Conservation (phyloP, 129 eudicot genomes). For the Saussurea involucrata region DNA sequence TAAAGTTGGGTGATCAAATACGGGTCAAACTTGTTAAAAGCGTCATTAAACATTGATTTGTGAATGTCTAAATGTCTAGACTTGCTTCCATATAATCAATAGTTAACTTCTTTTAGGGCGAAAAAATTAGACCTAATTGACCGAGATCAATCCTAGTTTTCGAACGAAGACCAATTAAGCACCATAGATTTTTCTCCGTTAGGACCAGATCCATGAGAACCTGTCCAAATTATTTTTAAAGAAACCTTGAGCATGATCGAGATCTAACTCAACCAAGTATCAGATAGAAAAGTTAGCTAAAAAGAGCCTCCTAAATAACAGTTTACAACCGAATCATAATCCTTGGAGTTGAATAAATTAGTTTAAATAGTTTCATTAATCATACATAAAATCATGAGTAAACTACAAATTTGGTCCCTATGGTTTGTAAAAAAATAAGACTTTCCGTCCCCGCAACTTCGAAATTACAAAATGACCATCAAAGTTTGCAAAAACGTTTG, state of each 20-base stretch:
- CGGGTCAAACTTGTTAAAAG: neutral
- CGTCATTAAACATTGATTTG: neutral
- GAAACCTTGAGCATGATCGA: neutral
- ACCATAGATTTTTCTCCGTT: neutral
- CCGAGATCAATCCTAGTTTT: neutral
- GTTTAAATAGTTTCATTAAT: neutral
- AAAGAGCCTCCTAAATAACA: neutral
- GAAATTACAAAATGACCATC: too few relatives aligned
- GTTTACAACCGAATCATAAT: neutral
- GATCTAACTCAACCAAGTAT: neutral
- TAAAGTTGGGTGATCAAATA: neutral
- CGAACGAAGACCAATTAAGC: neutral
- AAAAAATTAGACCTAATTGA: neutral
- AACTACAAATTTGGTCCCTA: too few relatives aligned
- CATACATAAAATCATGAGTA: neutral
- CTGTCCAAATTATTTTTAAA: neutral
- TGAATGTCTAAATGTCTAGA: neutral
- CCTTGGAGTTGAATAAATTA: too few relatives aligned
- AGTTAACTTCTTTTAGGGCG: neutral
- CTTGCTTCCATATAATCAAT: neutral
- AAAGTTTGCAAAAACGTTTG: too few relatives aligned
- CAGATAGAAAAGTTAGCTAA: neutral
- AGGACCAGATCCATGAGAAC: neutral
- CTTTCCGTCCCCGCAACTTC: too few relatives aligned
- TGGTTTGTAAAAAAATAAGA: too few relatives aligned